Conservation (phyloP, 345 rosid genomes). For the Stellera chamaejasme region DNA sequence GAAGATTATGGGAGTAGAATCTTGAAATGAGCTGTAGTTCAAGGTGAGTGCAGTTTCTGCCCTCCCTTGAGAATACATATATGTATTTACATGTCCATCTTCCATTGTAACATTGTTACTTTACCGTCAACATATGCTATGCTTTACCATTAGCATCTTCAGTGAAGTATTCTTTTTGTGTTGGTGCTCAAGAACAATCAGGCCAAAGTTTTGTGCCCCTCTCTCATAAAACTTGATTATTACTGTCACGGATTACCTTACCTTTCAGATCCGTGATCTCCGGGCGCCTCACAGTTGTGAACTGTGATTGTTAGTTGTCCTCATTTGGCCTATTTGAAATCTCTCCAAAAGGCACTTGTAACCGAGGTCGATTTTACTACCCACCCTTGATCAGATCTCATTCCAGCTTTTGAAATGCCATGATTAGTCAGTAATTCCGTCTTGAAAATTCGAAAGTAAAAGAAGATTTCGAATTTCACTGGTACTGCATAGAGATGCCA, state of each 20-base stretch:
- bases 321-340: too few relatives aligned
- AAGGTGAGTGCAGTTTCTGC: constrained; percentile 15
- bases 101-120: constrained; percentile 16
- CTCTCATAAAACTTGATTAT: neutral
- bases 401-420: too few relatives aligned
- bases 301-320: too few relatives aligned
- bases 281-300: neutral
- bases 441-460: too few relatives aligned
- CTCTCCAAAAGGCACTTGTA: too few relatives aligned
- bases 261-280: neutral
- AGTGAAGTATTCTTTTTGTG: constrained; percentile 5
- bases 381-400: too few relatives aligned
- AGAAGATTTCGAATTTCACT: too few relatives aligned
- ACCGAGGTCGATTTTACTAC: too few relatives aligned
- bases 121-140: constrained; percentile 18
- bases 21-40: constrained; percentile 2
- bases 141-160: constrained; percentile 8
- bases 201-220: neutral
- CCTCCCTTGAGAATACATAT: neutral
- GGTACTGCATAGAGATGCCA: too few relatives aligned
- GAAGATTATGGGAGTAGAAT: constrained; percentile 1
- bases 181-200: constrained; percentile 1
- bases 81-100: neutral
- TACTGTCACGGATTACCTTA: neutral
- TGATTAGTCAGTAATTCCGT: too few relatives aligned